phyloP scores from a whole-genome alignment of 345 rosid genomes.

The Rhodamnia rubescens region DNA sequence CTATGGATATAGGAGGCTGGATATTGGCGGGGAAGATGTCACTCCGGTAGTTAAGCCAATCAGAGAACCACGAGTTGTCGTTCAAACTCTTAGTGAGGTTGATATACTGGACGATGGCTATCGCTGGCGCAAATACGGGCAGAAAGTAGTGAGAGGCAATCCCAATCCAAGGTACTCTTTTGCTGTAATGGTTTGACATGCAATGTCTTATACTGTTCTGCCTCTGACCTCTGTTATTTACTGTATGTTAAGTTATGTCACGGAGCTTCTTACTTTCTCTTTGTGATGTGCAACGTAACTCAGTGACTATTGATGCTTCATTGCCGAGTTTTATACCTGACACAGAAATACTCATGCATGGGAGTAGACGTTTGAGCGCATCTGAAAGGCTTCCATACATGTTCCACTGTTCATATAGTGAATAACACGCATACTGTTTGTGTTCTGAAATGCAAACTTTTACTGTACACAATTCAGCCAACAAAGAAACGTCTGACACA shows the following conservation, averaged over 20 bases:
- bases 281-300: not conserved
- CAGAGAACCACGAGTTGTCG: constrained; percentile 98
- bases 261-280: not conserved
- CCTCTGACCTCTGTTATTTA: not conserved
- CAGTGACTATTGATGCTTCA: not conserved
- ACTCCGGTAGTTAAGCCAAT: constrained; percentile 93
- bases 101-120: constrained; percentile 99
- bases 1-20: constrained; percentile 59
- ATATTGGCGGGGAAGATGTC: constrained; percentile 48
- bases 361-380: not conserved
- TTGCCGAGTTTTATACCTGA: not conserved
- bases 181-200: not conserved
- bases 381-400: not conserved
- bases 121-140: constrained; percentile 99
- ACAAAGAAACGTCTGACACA: not conserved
- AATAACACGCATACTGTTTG: not conserved
- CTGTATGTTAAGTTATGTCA: not conserved
- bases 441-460: not conserved
- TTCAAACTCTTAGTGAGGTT: constrained; percentile 95
- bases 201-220: not conserved
- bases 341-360: not conserved
- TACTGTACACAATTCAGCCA: not conserved
- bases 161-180: constrained; percentile 85
- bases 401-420: not conserved
- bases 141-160: constrained; percentile 97